Percentiles rank a stretch among this genome's conserved stretches.
phyloP scores from a whole-genome alignment of 2,329 filamentous ascomycete species.

The Clonostachys rosea region DNA sequence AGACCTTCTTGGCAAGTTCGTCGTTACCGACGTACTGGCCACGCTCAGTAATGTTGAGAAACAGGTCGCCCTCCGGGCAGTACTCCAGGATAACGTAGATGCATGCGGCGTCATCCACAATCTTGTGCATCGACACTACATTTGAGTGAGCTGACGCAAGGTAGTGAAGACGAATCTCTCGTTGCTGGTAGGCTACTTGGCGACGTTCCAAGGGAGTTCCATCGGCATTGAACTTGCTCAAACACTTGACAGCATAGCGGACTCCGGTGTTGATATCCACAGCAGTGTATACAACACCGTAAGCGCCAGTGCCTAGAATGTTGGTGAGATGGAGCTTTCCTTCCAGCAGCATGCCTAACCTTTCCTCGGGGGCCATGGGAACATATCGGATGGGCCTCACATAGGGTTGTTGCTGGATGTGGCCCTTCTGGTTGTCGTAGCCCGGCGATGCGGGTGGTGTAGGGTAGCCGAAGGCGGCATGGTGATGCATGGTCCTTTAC shows the following conservation, averaged over 20 bases:
- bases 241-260: conserved; percentile 91
- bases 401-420: conserved; percentile 22
- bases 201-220: conserved; percentile 71
- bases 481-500: conserved; percentile 50
- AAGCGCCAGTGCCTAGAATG: conserved; percentile 89
- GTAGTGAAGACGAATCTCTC: conserved; percentile 91
- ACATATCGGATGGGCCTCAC: conserved; percentile 34
- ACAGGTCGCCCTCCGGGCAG: conserved; percentile 93
- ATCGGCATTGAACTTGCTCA: conserved; percentile 81
- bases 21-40: conserved; percentile 93
- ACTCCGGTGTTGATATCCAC: conserved; percentile 76
- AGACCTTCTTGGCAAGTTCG: conserved; percentile 77
- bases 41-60: conserved; percentile 94
- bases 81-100: conserved; percentile 96
- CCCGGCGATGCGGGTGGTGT: conserved; percentile 53
- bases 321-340: conserved; percentile 77
- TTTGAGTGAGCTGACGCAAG: conserved; percentile 84
- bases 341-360: conserved; percentile 78
- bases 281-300: conserved; percentile 92
- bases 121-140: conserved; percentile 89
- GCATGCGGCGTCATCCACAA: conserved; percentile 87
- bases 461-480: conserved; percentile 50
- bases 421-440: conserved; percentile 44
- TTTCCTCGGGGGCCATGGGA: conserved; percentile 71
- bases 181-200: conserved; percentile 84